phyloP scores from a whole-genome alignment of 2,329 filamentous ascomycete species.

The Scleromitrula shiraiana region DNA sequence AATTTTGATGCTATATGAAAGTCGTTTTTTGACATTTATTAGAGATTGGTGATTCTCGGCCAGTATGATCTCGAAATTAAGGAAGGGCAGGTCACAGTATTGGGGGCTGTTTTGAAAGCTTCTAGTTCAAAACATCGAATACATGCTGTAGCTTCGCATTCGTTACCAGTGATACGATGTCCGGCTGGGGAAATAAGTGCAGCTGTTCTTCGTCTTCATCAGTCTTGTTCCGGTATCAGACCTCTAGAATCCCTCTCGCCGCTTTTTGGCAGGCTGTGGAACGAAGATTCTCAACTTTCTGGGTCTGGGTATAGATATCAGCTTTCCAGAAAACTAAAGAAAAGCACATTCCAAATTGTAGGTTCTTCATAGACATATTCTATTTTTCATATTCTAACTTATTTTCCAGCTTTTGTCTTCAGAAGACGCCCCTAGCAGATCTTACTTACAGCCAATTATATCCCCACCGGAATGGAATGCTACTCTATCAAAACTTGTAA shows the following conservation, averaged over 20 bases:
- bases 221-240: conserved; percentile 40
- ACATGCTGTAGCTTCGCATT: conserved; percentile 60
- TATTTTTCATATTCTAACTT: conserved; percentile 13
- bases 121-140: conserved; percentile 45
- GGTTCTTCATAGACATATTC: background rate
- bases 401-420: conserved; percentile 44
- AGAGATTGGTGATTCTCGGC: conserved; percentile 58
- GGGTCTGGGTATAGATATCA: conserved; percentile 9
- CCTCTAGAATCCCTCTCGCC: conserved; percentile 54
- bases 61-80: conserved; percentile 57
- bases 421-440: conserved; percentile 42
- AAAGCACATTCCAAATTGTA: conserved; percentile 44
- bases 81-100: conserved; percentile 55
- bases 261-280: conserved; percentile 60
- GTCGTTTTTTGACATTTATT: conserved; percentile 10
- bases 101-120: conserved; percentile 52
- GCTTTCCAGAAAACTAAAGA: conserved; percentile 15
- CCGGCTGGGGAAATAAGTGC: conserved; percentile 35
- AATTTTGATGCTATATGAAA: background rate
- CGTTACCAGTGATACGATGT: conserved; percentile 58
- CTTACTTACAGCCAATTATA: conserved; percentile 44
- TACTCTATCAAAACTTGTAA: conserved; percentile 22
- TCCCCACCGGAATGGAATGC: conserved; percentile 55
- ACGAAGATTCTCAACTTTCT: conserved; percentile 33
- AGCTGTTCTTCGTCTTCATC: conserved; percentile 50